phyloP scores from a whole-genome alignment of 441 rosid species.

The Hura crepitans region DNA sequence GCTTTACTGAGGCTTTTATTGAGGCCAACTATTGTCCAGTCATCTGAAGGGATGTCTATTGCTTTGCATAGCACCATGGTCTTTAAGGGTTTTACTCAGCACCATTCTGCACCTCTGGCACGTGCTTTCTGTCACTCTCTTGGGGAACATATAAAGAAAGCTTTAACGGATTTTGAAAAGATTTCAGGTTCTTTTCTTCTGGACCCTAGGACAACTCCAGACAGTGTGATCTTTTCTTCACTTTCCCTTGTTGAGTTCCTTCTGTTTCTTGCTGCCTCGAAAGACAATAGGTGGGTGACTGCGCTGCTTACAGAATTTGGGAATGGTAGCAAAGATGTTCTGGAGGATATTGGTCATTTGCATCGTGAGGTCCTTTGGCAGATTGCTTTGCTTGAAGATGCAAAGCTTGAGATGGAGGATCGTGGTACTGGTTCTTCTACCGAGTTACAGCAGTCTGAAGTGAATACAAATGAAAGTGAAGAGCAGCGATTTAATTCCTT shows the following conservation, averaged over 20 bases:
- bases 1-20: constrained; percentile 81
- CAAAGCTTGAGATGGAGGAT: constrained; percentile 60
- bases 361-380: constrained; percentile 95
- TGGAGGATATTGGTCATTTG: constrained; percentile 74
- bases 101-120: constrained; percentile 90
- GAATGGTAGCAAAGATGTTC: constrained; percentile 78
- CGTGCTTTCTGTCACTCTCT: constrained; percentile 86
- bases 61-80: constrained; percentile 98
- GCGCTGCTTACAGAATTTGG: constrained; percentile 90
- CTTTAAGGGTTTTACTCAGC: constrained; percentile 93
- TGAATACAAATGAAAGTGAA: constrained; percentile 47
- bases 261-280: constrained; percentile 90
- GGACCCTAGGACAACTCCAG: constrained; percentile 57
- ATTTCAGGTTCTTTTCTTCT: constrained; percentile 67
- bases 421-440: constrained; percentile 40
- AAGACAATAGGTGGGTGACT: constrained; percentile 94
- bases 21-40: constrained; percentile 81
- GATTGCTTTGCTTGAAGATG: constrained; percentile 80
- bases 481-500: constrained; percentile 86
- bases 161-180: constrained; percentile 51
- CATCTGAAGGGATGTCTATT: constrained; percentile 95
- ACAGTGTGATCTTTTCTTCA: constrained; percentile 64
- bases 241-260: constrained; percentile 95
- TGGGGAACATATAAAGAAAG: constrained; percentile 71
- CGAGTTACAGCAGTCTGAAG: constrained; percentile 55